These are phyloP conservation scores for Starmera quercuum DNA, from an alignment of 805 yeast genomes.

Conservation along the genomic window DNA sequence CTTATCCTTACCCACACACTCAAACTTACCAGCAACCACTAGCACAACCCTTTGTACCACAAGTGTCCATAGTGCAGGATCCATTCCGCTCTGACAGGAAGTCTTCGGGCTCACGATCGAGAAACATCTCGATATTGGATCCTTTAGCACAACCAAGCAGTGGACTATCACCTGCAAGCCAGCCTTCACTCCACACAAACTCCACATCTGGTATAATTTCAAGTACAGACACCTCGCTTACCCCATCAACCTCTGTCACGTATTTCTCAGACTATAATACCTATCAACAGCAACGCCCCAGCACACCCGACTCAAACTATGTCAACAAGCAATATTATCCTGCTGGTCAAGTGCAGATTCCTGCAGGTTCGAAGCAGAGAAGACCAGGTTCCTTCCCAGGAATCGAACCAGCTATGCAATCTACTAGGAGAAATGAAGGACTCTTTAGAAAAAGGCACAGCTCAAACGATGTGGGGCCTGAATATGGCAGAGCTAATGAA, in stretches of 20 bases:
- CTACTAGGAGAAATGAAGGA: constrained; percentile 8
- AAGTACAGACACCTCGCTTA: constrained; percentile 4
- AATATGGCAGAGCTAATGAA: constrained; percentile 3
- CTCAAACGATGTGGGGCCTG: constrained; percentile 14
- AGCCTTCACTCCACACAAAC: constrained; percentile 5
- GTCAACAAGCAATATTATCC: constrained; percentile 1
- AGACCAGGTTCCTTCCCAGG: constrained; percentile 19
- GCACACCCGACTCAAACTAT: constrained; percentile 9
- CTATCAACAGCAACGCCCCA: constrained; percentile 5
- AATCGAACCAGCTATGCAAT: constrained; percentile 10
- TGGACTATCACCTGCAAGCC: constrained; percentile 9
- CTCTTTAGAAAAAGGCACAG: constrained; percentile 15
- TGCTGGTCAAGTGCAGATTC: neutral
- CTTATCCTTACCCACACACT: constrained; percentile 2
- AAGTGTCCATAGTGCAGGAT: constrained; percentile 10
- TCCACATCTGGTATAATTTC: constrained; percentile 12
- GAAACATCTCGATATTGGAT: constrained; percentile 17
- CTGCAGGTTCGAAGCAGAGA: constrained; percentile 7
- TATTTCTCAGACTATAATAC: constrained; percentile 16
- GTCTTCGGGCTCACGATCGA: constrained; percentile 14
- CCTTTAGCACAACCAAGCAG: neutral
- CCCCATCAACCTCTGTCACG: constrained; percentile 2
- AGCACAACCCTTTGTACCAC: constrained; percentile 2
- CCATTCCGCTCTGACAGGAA: constrained; percentile 16
- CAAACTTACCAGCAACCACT: constrained; percentile 1